Evolutionary conservation across 2,329 filamentous ascomycete species (phyloP).

Genomic region (Verticillium nubilum): DNA sequence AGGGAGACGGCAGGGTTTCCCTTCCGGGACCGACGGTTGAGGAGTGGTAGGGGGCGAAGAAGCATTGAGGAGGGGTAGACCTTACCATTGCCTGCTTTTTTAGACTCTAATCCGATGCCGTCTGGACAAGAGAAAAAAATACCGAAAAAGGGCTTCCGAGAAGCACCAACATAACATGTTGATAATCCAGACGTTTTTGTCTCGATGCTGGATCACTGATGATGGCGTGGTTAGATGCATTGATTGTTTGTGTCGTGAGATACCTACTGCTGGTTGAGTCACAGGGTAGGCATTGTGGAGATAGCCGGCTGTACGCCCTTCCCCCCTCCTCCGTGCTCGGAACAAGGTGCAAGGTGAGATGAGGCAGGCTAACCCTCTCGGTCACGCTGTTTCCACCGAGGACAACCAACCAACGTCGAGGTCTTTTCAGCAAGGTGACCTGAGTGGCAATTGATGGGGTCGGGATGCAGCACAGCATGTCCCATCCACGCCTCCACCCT

Average conservation of each 20-base stretch:
- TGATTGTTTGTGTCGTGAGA: background rate
- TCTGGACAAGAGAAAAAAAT: slow-evolving; percentile 51
- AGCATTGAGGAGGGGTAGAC: slow-evolving; percentile 41
- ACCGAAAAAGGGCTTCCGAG: slow-evolving; percentile 29
- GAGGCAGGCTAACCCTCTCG: background rate
- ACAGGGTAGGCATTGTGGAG: background rate
- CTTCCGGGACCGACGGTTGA: slow-evolving; percentile 29
- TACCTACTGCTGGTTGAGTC: background rate
- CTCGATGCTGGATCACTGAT: background rate
- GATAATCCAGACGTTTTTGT: background rate
- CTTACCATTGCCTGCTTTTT: slow-evolving; percentile 40
- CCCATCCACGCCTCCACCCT: background rate
- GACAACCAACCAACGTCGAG: background rate
- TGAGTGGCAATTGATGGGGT: background rate
- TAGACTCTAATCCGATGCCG: slow-evolving; percentile 52
- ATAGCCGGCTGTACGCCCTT: too few species aligned
- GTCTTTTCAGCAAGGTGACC: background rate
- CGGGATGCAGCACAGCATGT: background rate
- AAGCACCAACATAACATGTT: slow-evolving; percentile 20
- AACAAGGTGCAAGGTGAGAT: background rate
- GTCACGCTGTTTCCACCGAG: background rate
- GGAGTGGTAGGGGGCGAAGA: slow-evolving; percentile 28
- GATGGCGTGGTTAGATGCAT: background rate
- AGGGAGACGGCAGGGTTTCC: slow-evolving; percentile 17
- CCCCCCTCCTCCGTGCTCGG: background rate